Evolutionary conservation across 2,329 filamentous ascomycete genomes (phyloP).

Genomic region (Sphaerostilbella broomeana): DNA sequence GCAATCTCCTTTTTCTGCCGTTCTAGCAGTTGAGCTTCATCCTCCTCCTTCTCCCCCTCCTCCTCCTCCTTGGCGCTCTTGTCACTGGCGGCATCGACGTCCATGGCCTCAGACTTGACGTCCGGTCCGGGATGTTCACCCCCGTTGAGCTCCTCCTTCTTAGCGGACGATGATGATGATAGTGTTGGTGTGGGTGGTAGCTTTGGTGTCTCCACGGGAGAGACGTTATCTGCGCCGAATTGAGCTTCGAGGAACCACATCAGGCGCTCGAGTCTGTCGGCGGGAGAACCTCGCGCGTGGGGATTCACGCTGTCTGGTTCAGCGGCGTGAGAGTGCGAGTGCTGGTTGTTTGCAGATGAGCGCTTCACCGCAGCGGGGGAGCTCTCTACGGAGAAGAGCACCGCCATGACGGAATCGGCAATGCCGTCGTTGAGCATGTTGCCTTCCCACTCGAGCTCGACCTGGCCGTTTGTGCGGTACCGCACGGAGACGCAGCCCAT

Average conservation of each 20-base stretch:
- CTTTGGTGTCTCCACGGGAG: conserved; percentile 64
- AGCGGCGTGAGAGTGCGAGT: conserved; percentile 38
- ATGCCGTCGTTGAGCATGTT: conserved; percentile 97
- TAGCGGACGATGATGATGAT: conserved; percentile 19
- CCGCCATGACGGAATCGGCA: conserved; percentile 92
- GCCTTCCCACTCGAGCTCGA: conserved; percentile 94
- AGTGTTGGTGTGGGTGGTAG: conserved; percentile 34
- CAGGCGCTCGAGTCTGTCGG: conserved; percentile 75
- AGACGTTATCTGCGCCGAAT: conserved; percentile 78
- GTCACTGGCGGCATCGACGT: background rate
- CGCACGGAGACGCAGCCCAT: conserved; percentile 90
- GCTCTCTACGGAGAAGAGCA: conserved; percentile 85
- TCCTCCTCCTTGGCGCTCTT: background rate
- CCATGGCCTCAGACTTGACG: conserved; percentile 2
- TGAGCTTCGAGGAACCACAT: conserved; percentile 97
- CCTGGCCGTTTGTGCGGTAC: conserved; percentile 67
- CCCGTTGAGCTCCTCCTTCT: conserved; percentile 23
- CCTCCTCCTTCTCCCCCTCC: conserved; percentile 26
- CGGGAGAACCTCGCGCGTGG: conserved; percentile 63
- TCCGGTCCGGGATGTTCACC: background rate
- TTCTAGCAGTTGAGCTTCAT: conserved; percentile 43
- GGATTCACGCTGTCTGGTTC: conserved; percentile 48
- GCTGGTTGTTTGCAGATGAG: conserved; percentile 23
- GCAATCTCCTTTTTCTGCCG: conserved; percentile 65
- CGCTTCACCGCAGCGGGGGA: conserved; percentile 92